Evolutionary conservation across 768 basidiomycete genomes (phyloP).

Genomic region (Leccinum broughii): DNA sequence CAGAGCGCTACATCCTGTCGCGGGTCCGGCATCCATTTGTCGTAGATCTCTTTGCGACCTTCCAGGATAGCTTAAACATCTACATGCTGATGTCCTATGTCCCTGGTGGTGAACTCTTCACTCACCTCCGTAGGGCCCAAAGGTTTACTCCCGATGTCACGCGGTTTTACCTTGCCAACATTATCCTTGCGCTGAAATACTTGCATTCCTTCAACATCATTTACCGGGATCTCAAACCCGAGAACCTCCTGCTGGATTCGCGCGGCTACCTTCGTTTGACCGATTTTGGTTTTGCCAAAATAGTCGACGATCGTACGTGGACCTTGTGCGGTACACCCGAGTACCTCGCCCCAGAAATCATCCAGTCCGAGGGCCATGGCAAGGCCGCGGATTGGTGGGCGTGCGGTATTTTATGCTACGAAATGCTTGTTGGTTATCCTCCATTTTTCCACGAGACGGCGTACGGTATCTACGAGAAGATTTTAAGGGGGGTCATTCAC

Average conservation of each 20-base stretch:
- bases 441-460: conserved; percentile 99
- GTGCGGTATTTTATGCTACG: conserved; percentile 93
- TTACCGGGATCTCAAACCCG: conserved; percentile 97
- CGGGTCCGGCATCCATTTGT: conserved; percentile 93
- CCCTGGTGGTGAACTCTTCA: conserved; percentile 97
- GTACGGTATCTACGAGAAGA: conserved; percentile 98
- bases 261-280: conserved; percentile 93
- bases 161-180: conserved; percentile 95
- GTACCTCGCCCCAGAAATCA: conserved; percentile 98
- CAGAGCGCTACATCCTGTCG: conserved; percentile 91
- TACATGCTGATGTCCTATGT: conserved; percentile 98
- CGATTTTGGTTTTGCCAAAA: conserved; percentile 98
- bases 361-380: conserved; percentile 95
- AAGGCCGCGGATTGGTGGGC: conserved; percentile 99
- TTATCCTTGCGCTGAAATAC: conserved; percentile 92
- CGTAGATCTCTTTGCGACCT: conserved; percentile 93
- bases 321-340: conserved; percentile 96
- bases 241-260: conserved; percentile 94
- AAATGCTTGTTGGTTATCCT: conserved; percentile 98
- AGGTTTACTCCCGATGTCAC: conserved; percentile 97
- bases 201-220: conserved; percentile 96
- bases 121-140: conserved; percentile 90
- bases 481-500: conserved; percentile 81
- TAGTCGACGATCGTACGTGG: conserved; percentile 97
- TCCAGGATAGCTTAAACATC: conserved; percentile 94